Conservation (phyloP, 352 stramenopile genomes). For the Thraustochytrium striatum region DNA sequence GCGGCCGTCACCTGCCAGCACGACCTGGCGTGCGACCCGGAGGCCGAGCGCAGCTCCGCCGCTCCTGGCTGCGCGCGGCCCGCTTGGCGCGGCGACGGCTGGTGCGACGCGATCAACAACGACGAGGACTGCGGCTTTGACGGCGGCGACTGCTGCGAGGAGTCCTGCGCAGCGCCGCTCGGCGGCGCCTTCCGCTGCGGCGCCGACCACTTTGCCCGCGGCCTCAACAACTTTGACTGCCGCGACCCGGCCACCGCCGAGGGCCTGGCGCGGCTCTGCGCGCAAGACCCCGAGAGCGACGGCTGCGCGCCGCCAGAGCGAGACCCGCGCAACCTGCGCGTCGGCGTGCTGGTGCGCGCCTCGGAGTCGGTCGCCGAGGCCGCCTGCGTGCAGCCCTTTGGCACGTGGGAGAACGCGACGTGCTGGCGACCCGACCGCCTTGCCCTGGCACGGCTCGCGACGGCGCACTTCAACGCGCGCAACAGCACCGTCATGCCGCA, state of each 20-base stretch:
- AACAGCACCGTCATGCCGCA: neutral
- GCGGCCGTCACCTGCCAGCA: neutral
- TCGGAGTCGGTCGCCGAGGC: neutral
- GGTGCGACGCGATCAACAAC: slow-evolving; percentile 58
- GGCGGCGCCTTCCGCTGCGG: neutral
- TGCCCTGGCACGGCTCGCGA: neutral
- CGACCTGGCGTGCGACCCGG: neutral
- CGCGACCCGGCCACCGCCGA: neutral
- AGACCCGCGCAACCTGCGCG: neutral
- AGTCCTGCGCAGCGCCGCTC: slow-evolving; percentile 52
- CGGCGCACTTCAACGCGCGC: neutral
- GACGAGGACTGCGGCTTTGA: slow-evolving; percentile 61
- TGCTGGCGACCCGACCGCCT: neutral
- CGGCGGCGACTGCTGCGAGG: slow-evolving; percentile 66
- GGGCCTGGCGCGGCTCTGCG: neutral
- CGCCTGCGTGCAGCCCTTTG: neutral
- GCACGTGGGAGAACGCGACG: neutral
- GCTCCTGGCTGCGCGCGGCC: neutral
- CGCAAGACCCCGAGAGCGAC: neutral
- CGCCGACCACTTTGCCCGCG: neutral
- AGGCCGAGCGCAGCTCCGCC: neutral
- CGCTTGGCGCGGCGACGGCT: slow-evolving; percentile 34
- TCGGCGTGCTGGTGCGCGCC: neutral
- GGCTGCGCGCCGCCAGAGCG: neutral
- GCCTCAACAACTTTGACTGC: neutral